A percentile compares a stretch with the other conserved stretches of the same genome.
Evolutionary conservation across 257 asterid genomes (phyloP).

Genomic region (Nyctanthes arbortristis): DNA sequence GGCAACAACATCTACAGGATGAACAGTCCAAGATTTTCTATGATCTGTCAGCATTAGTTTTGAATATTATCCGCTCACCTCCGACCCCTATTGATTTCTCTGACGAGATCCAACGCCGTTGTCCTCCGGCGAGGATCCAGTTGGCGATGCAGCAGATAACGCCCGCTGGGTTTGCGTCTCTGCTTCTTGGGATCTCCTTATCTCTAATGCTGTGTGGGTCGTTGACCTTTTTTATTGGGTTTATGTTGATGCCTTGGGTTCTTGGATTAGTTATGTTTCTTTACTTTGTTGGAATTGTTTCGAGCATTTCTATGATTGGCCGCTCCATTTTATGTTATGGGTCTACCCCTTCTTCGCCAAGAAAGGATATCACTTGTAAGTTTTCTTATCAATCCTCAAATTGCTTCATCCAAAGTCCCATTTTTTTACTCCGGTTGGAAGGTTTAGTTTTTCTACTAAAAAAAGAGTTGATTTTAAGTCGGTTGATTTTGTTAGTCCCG

Average conservation of each 20-base stretch:
- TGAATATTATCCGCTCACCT: conserved; percentile 43
- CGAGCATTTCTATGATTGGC: conserved; percentile 79
- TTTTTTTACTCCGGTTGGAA: too few species aligned
- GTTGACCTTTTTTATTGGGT: conserved; percentile 85
- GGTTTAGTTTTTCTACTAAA: too few species aligned
- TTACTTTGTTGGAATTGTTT: conserved; percentile 73
- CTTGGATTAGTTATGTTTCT: conserved; percentile 68
- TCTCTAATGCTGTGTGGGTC: conserved; percentile 88
- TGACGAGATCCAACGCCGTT: conserved; percentile 23
- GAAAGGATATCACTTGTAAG: conserved; percentile 61
- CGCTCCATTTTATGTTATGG: conserved; percentile 52
- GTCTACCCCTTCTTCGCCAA: conserved; percentile 43
- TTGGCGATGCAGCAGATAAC: conserved; percentile 54
- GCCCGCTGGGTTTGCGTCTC: conserved; percentile 79
- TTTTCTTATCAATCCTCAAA: not conserved
- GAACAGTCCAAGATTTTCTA: conserved; percentile 37
- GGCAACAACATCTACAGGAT: conserved; percentile 36
- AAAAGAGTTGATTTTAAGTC: too few species aligned
- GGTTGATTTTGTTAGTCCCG: too few species aligned
- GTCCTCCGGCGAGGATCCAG: conserved; percentile 18
- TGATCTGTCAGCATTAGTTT: conserved; percentile 47
- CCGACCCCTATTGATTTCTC: conserved; percentile 33
- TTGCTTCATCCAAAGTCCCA: not conserved
- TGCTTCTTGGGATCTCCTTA: conserved; percentile 74
- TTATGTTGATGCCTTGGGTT: conserved; percentile 97